phyloP scores from a whole-genome alignment of 768 basidiomycete species.

The Lactarius akahatsu region DNA sequence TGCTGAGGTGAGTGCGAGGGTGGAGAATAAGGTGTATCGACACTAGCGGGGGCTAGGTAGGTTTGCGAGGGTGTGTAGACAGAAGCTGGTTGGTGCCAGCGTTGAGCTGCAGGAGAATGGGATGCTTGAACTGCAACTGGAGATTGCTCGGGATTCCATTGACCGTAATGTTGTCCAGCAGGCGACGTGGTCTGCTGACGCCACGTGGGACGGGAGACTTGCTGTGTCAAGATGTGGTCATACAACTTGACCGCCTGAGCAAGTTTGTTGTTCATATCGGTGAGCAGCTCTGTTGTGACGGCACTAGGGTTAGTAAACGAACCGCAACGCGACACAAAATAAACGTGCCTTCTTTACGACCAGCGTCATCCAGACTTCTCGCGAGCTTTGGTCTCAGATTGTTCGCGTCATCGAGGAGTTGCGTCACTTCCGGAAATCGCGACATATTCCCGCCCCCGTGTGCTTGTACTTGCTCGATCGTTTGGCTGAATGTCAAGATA shows the following conservation, averaged over 20 bases:
- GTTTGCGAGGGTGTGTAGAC: conserved; percentile 14
- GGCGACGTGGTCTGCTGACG: conserved; percentile 19
- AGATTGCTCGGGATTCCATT: conserved; percentile 20
- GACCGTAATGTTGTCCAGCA: conserved; percentile 12
- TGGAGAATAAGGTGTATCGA: conserved; percentile 1
- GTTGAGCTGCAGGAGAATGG: conserved; percentile 2
- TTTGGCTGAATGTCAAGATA: conserved; percentile 88
- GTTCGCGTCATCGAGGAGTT: conserved; percentile 81
- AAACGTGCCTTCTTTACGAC: conserved; percentile 76
- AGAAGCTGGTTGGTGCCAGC: conserved; percentile 16
- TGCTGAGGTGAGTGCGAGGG: conserved; percentile 21
- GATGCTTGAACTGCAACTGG: conserved; percentile 2
- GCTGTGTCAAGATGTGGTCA: conserved; percentile 82
- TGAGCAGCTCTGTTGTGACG: conserved; percentile 62
- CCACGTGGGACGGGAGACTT: conserved; percentile 67
- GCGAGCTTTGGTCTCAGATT: conserved; percentile 78
- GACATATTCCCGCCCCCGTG: conserved; percentile 77
- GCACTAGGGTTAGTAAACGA: conserved; percentile 3
- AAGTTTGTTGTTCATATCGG: conserved; percentile 93
- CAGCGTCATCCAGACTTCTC: conserved; percentile 79
- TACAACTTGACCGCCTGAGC: conserved; percentile 91
- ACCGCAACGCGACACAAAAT: neutral
- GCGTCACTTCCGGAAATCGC: conserved; percentile 79
- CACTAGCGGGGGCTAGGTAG: conserved; percentile 6
- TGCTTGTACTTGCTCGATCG: conserved; percentile 77